These are phyloP conservation scores for Herpetomonas samuelpessoai DNA, from an alignment of 208 protist genomes.

Conservation along the genomic window DNA sequence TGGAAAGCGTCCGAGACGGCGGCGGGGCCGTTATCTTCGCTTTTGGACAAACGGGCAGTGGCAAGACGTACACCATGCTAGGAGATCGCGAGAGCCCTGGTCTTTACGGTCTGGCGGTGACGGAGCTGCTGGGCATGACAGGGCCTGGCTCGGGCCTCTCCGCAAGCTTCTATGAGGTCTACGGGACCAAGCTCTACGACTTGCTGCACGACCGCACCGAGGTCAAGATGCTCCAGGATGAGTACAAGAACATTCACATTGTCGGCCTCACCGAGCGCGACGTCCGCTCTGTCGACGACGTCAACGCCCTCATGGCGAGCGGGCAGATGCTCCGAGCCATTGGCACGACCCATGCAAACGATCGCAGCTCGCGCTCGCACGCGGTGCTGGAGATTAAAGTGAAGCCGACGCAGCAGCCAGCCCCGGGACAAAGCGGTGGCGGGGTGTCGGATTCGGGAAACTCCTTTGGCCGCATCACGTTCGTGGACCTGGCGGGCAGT, in stretches of 20 bases:
- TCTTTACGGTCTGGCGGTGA: slow-evolving; percentile 90
- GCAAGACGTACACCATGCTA: slow-evolving; percentile 93
- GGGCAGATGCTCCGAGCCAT: slow-evolving; percentile 76
- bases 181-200: slow-evolving; percentile 93
- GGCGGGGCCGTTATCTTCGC: slow-evolving; percentile 87
- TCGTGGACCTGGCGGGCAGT: slow-evolving; percentile 98
- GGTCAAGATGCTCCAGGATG: slow-evolving; percentile 92
- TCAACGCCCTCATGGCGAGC: slow-evolving; percentile 77
- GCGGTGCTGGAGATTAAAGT: slow-evolving; percentile 80
- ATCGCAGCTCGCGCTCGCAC: slow-evolving; percentile 80
- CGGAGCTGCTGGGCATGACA: slow-evolving; percentile 87
- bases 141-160: slow-evolving; percentile 26
- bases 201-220: slow-evolving; percentile 87
- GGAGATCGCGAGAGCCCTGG: slow-evolving; percentile 56
- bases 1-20: slow-evolving; percentile 59
- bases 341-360: slow-evolving; percentile 87
- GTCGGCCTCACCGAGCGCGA: slow-evolving; percentile 83
- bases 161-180: slow-evolving; percentile 95
- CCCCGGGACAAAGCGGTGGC: no score
- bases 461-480: slow-evolving; percentile 90
- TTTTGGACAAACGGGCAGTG: slow-evolving; percentile 96
- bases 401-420: slow-evolving; percentile 17
- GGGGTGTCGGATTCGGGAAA: slow-evolving; percentile 13
- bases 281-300: slow-evolving; percentile 53
- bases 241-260: slow-evolving; percentile 89